A percentile compares a stretch with the other conserved stretches of the same genome.
Conservation (phyloP, 2,329 filamentous ascomycete genomes). For the Aspergillus sp. region DNA sequence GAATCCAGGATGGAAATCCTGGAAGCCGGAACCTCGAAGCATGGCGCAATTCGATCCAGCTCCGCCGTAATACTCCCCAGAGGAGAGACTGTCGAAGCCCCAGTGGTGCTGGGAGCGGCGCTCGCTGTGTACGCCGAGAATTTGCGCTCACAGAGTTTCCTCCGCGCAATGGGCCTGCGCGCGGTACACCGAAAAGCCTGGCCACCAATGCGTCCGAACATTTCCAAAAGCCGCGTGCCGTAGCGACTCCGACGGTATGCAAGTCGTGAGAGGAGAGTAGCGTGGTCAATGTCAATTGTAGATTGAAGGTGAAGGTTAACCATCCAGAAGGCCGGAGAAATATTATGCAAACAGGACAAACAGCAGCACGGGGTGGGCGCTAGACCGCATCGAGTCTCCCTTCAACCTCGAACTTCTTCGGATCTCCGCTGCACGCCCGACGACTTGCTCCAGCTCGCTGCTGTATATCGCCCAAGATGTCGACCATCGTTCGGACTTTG, state of each 20-base stretch:
- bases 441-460: constrained; percentile 12
- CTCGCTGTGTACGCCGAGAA: constrained; percentile 35
- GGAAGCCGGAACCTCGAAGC: constrained; percentile 79
- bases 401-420: constrained; percentile 20
- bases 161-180: constrained; percentile 31
- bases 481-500: constrained; percentile 82
- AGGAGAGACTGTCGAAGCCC: constrained; percentile 40
- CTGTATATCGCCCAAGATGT: constrained; percentile 64
- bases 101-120: constrained; percentile 23
- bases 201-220: constrained; percentile 43
- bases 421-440: constrained; percentile 17
- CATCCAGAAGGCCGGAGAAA: constrained; percentile 4
- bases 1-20: constrained; percentile 76
- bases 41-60: constrained; percentile 84
- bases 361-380: constrained; percentile 19
- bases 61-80: constrained; percentile 67
- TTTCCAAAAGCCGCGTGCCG: constrained; percentile 11
- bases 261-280: neutral
- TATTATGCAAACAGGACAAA: constrained; percentile 26
- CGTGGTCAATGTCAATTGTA: neutral
- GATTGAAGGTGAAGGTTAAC: neutral
- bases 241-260: neutral
- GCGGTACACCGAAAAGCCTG: constrained; percentile 36
- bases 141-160: constrained; percentile 34
- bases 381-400: constrained; percentile 23